Conservation (phyloP, 805 yeast species). For the Candida alai region DNA sequence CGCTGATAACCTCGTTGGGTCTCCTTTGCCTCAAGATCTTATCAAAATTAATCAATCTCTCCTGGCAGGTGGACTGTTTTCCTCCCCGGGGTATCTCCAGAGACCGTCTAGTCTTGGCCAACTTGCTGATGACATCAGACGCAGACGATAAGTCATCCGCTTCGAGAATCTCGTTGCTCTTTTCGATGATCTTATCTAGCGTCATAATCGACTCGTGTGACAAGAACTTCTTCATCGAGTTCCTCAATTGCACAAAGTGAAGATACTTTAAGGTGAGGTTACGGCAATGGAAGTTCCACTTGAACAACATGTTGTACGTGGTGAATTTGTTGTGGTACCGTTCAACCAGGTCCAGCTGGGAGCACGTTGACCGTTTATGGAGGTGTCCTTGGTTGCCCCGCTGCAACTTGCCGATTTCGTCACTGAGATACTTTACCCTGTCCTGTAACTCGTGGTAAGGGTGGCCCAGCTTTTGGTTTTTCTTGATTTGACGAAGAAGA, state of each 20-base stretch:
- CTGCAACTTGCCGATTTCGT: constrained; percentile 13
- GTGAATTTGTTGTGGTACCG: constrained; percentile 37
- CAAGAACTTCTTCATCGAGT: constrained; percentile 25
- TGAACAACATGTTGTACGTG: constrained; percentile 35
- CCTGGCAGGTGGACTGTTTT: constrained; percentile 7
- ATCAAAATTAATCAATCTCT: constrained; percentile 30
- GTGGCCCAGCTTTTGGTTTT: constrained; percentile 8
- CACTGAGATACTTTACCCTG: constrained; percentile 19
- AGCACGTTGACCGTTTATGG: constrained; percentile 1
- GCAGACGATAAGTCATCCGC: constrained; percentile 11
- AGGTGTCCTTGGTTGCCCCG: background rate
- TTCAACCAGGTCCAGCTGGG: constrained; percentile 8
- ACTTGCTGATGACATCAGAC: constrained; percentile 31
- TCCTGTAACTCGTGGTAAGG: constrained; percentile 10
- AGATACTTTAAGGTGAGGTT: constrained; percentile 32
- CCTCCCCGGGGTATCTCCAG: background rate
- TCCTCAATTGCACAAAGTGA: constrained; percentile 31
- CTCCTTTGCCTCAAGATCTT: constrained; percentile 21
- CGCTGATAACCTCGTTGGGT: constrained; percentile 27
- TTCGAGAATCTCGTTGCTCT: constrained; percentile 6
- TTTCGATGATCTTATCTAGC: constrained; percentile 29
- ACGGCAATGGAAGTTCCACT: constrained; percentile 39
- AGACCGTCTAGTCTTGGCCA: constrained; percentile 18
- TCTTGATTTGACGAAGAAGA: constrained; percentile 16
- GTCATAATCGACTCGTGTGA: constrained; percentile 32